Evolutionary conservation across 441 rosid species (phyloP), one percentile per base, ranked within the genome.

Genomic region (Jatropha podagrica): DNA sequence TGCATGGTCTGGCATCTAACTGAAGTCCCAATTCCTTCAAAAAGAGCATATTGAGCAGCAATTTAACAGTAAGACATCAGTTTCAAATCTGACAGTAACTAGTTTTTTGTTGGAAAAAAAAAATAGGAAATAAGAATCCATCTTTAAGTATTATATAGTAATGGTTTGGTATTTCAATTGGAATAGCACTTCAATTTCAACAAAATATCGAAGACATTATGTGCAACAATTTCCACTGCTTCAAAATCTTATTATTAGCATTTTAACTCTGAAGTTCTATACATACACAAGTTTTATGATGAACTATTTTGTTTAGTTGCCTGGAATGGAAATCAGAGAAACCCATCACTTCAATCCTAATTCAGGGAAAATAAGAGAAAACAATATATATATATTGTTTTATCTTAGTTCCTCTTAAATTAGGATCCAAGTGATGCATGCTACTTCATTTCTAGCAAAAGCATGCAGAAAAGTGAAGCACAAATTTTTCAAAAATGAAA

Each of bases 1-100:
- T 58, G 48, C 75, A 68, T 55, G 65, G 60, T 51, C 70, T 52
- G 40, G 69, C 70, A 74, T 74, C 64, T 51, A 80, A 61, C 32
- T 62, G 46, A 60, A 48, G 15, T 27, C 75, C 75, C 23, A 56
- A 69, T 65, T 18, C 68, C 76, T 32, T 61, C 54, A 71, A 49
- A 11, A 62, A 44, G 32, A n/a, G 18, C 58, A 32, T 6, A 37
- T 32, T 3, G 20, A 37, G n/a, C 32, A 63, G 61, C 38, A 51
- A 20, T 12, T 59, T 63, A 73, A 37, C 37, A 73, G 2, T 17
- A 59, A 32, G 59, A 27, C 13, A 62, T 48, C 14, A 17, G 8
- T 63, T 27, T 38, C 51, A 56, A 18, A 63, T 18, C 2, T 7
- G 13, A 48, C 23, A 48, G 20, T 5, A 15, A 14, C 27, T 66